A percentile compares a stretch with the other conserved stretches of the same genome.
Evolutionary conservation across 2,329 filamentous ascomycete species (phyloP).

Genomic region (Cyclaneusma minus): DNA sequence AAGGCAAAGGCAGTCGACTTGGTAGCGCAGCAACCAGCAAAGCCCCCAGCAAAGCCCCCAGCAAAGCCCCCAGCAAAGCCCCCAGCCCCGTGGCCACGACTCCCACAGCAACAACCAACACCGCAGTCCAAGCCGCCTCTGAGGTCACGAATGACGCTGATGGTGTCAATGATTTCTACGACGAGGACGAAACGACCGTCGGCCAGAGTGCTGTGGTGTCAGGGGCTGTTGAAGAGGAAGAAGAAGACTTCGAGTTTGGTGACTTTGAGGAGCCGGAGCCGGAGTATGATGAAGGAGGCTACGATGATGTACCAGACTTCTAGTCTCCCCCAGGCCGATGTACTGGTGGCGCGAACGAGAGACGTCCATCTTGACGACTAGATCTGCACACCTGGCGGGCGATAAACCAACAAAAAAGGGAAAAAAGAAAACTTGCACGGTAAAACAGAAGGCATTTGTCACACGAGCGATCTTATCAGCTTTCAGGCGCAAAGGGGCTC

Average conservation of each 20-base stretch:
- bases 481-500: too few relatives aligned
- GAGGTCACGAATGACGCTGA: conserved; percentile 22
- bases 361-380: too few relatives aligned
- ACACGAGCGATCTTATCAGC: too few relatives aligned
- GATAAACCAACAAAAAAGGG: too few relatives aligned
- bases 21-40: conserved; percentile 30
- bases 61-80: conserved; percentile 28
- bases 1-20: conserved; percentile 25
- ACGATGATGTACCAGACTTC: too few relatives aligned
- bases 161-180: conserved; percentile 21
- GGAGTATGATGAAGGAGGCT: too few relatives aligned
- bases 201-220: neutral
- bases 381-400: too few relatives aligned
- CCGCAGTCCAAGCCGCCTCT: conserved; percentile 15
- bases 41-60: conserved; percentile 29
- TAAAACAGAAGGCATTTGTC: too few relatives aligned
- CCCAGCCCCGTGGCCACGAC: conserved; percentile 21
- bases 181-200: conserved; percentile 11
- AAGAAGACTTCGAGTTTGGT: neutral
- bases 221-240: neutral
- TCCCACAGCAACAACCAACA: conserved; percentile 3
- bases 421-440: too few relatives aligned
- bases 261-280: neutral
- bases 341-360: too few relatives aligned
- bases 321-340: too few relatives aligned